phyloP scores from a whole-genome alignment of 2,329 filamentous ascomycete genomes.

The Monosporascus cannonballus region DNA sequence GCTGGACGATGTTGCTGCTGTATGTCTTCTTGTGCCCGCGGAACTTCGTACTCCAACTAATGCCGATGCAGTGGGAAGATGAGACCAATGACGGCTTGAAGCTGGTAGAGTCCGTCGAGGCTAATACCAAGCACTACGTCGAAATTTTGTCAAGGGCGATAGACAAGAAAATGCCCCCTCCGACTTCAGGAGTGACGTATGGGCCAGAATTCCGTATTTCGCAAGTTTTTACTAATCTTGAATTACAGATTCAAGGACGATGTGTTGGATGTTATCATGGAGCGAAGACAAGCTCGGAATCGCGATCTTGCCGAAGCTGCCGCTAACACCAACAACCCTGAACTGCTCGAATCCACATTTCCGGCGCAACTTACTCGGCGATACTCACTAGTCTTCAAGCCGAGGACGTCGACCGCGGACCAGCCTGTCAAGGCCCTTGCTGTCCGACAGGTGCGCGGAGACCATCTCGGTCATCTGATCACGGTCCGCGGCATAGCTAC shows the following conservation, averaged over 20 bases:
- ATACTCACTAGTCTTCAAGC: slow-evolving; percentile 96
- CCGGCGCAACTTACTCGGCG: slow-evolving; percentile 86
- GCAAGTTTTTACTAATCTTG: slow-evolving; percentile 20
- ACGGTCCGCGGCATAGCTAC: slow-evolving; percentile 93
- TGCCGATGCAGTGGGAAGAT: slow-evolving; percentile 61
- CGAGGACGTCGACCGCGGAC: slow-evolving; percentile 66
- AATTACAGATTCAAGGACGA: slow-evolving; percentile 84
- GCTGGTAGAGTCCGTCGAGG: slow-evolving; percentile 78
- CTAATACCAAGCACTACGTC: slow-evolving; percentile 91
- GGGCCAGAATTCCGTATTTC: slow-evolving; percentile 19
- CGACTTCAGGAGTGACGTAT: slow-evolving; percentile 71
- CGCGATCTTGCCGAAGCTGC: slow-evolving; percentile 64
- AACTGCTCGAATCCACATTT: slow-evolving; percentile 69
- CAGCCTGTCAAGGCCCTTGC: slow-evolving; percentile 63
- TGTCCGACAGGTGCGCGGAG: slow-evolving; percentile 88
- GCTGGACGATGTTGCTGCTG: slow-evolving; percentile 75
- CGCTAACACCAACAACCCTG: slow-evolving; percentile 59
- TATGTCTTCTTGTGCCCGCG: slow-evolving; percentile 33
- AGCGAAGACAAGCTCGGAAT: slow-evolving; percentile 81
- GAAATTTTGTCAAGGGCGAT: slow-evolving; percentile 85
- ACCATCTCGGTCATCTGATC: slow-evolving; percentile 88
- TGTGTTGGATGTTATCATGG: slow-evolving; percentile 94
- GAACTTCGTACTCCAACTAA: slow-evolving; percentile 2
- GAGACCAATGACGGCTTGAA: slow-evolving; percentile 61
- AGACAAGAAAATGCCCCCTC: slow-evolving; percentile 76